Evolutionary conservation across 2,329 filamentous ascomycete genomes (phyloP).

Genomic region (Phialemonium atrogriseum): DNA sequence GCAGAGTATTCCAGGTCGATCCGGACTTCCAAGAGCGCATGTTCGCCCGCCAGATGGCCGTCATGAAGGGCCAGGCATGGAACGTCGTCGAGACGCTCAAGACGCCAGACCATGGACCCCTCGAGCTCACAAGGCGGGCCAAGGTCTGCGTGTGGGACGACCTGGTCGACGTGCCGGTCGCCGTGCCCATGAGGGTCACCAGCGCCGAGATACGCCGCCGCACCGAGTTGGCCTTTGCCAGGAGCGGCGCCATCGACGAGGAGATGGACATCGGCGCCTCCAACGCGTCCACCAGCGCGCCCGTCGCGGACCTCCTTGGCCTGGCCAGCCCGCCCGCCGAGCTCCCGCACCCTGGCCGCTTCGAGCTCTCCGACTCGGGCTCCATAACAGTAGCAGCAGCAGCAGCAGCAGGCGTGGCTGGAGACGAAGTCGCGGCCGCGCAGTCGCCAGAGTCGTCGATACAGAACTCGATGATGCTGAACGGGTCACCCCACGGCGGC

Average conservation of each 20-base stretch:
- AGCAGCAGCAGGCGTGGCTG: too few species aligned
- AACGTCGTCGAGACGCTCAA: conserved; percentile 98
- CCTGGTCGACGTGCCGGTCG: conserved; percentile 89
- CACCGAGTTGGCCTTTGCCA: conserved; percentile 29
- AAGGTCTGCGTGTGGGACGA: conserved; percentile 98
- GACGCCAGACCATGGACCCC: conserved; percentile 79
- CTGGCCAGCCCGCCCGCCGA: conserved; percentile 53
- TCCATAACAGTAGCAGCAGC: too few species aligned
- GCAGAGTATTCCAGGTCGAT: conserved; percentile 83
- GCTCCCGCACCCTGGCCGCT: conserved; percentile 67
- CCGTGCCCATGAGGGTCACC: conserved; percentile 78
- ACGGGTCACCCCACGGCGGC: background rate
- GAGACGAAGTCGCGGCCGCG: too few species aligned
- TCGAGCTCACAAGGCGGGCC: conserved; percentile 83
- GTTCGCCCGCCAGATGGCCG: conserved; percentile 96
- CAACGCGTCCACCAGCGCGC: conserved; percentile 38
- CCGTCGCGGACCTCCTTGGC: conserved; percentile 61
- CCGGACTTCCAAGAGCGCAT: conserved; percentile 96
- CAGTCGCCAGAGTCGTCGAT: too few species aligned
- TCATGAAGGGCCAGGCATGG: conserved; percentile 99
- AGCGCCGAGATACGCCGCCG: conserved; percentile 76
- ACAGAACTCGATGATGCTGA: too few species aligned
- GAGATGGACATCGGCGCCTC: conserved; percentile 86
- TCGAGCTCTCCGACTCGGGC: conserved; percentile 54
- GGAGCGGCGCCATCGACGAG: conserved; percentile 48